phyloP scores from a whole-genome alignment of 257 asterid species.

The Agastache rugosa region DNA sequence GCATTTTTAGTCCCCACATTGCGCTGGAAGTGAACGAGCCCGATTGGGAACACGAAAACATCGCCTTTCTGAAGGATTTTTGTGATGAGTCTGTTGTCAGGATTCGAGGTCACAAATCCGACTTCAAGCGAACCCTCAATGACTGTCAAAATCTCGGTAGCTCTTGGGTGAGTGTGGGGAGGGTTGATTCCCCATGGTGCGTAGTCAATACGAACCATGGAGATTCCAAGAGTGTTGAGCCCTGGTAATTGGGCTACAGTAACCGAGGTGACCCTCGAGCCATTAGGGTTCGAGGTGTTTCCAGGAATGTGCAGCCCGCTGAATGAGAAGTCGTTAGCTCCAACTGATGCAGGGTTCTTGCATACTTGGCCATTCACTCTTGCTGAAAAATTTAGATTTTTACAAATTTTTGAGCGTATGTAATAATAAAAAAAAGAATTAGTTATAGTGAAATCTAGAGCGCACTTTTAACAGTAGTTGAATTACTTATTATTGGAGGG shows the following conservation, averaged over 20 bases:
- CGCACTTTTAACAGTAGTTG: too few relatives aligned
- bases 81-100: conserved; percentile 26
- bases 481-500: too few relatives aligned
- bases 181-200: conserved; percentile 44
- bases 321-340: conserved; percentile 38
- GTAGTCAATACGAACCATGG: conserved; percentile 31
- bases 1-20: conserved; percentile 25
- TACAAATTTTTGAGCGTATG: neutral
- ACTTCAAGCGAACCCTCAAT: conserved; percentile 46
- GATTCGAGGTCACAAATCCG: conserved; percentile 48
- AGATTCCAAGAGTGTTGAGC: conserved; percentile 43
- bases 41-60: conserved; percentile 39
- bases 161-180: conserved; percentile 53
- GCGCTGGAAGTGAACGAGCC: conserved; percentile 31
- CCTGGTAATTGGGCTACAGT: conserved; percentile 24
- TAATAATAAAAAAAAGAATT: neutral
- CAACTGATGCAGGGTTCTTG: conserved; percentile 24
- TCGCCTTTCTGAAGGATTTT: conserved; percentile 47
- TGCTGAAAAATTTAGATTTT: conserved; percentile 3
- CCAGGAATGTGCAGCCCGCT: conserved; percentile 34
- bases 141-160: conserved; percentile 42
- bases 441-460: too few relatives aligned
- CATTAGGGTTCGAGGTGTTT: conserved; percentile 35
- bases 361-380: conserved; percentile 28
- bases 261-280: conserved; percentile 31